A percentile compares a stretch with the other conserved stretches of the same genome.
Evolutionary conservation across 805 yeast genomes (phyloP).

Genomic region (Candida yuanshanica): DNA sequence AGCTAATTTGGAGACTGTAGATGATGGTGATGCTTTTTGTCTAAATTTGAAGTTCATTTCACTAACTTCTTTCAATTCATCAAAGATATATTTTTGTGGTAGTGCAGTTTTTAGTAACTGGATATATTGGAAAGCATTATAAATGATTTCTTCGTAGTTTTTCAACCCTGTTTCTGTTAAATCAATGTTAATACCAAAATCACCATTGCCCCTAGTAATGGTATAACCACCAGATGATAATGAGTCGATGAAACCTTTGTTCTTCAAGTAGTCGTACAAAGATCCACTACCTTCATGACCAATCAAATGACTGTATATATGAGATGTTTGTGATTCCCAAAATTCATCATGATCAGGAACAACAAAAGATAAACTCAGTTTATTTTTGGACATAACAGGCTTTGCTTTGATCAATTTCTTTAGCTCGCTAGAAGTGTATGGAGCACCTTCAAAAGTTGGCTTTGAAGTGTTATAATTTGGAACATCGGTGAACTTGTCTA

Average conservation of each 20-base stretch:
- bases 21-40: constrained; percentile 69
- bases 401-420: constrained; percentile 56
- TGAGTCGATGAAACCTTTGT: constrained; percentile 72
- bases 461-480: constrained; percentile 37
- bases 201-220: constrained; percentile 60
- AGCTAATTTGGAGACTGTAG: constrained; percentile 68
- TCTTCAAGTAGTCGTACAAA: constrained; percentile 61
- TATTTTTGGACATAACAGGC: constrained; percentile 78
- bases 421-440: constrained; percentile 45
- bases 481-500: constrained; percentile 56
- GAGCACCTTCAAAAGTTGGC: constrained; percentile 36
- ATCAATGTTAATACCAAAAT: constrained; percentile 66
- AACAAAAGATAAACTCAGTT: constrained; percentile 60
- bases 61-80: constrained; percentile 69
- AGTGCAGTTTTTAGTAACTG: constrained; percentile 48
- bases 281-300: constrained; percentile 96
- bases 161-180: constrained; percentile 68
- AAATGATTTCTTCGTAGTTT: constrained; percentile 56
- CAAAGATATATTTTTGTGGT: constrained; percentile 74
- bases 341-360: constrained; percentile 70
- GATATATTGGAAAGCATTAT: constrained; percentile 66
- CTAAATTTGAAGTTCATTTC: constrained; percentile 69
- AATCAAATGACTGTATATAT: constrained; percentile 70
- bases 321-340: constrained; percentile 67
- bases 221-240: constrained; percentile 68